These are phyloP conservation scores for Cytospora leucostoma DNA, from an alignment of 2,329 filamentous ascomycete species.

Conservation along the genomic window DNA sequence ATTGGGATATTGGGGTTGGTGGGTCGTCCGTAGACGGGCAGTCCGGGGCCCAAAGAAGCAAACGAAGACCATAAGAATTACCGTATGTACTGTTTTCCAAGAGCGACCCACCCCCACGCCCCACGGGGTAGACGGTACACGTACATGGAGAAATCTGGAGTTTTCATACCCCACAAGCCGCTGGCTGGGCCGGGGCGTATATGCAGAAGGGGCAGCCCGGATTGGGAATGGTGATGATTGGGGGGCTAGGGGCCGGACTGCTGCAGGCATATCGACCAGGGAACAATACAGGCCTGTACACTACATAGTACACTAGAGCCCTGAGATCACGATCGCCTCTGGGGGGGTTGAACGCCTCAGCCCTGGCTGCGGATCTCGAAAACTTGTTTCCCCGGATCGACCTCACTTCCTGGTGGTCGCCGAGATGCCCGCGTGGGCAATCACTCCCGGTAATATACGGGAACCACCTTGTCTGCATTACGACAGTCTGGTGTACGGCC, in stretches of 20 bases:
- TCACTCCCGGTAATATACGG: background rate
- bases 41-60: no score
- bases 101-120: background rate
- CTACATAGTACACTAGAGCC: no score
- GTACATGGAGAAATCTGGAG: background rate
- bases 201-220: background rate
- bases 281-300: no score
- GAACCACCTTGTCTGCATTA: background rate
- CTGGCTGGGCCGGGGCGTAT: background rate
- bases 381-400: slow-evolving; percentile 7
- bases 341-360: background rate
- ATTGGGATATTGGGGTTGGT: no score
- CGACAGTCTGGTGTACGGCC: background rate
- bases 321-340: background rate
- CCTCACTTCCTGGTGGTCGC: slow-evolving; percentile 5
- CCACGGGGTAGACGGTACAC: background rate
- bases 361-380: background rate
- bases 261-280: background rate
- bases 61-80: no score
- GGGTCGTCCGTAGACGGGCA: no score
- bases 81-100: background rate
- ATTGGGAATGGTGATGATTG: background rate
- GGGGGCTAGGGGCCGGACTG: background rate
- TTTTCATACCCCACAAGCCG: background rate
- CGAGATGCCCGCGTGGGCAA: background rate